phyloP scores from a whole-genome alignment of 768 basidiomycete species.

The Filobasidium floriforme region DNA sequence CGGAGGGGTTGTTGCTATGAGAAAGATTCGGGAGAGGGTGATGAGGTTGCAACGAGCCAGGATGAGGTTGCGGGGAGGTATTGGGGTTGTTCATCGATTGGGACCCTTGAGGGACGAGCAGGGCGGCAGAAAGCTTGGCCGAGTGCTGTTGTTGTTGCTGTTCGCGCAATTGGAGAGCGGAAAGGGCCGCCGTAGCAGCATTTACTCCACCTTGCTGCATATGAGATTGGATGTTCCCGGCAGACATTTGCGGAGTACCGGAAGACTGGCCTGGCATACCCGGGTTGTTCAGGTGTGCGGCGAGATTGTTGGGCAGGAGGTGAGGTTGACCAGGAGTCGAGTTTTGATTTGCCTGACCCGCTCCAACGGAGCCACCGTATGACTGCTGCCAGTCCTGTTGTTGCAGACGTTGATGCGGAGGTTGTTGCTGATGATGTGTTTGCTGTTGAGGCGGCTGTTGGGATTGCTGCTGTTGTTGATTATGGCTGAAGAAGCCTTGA shows the following conservation, averaged over 20 bases:
- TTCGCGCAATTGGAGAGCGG: conserved; percentile 25
- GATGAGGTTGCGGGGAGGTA: conserved; percentile 5
- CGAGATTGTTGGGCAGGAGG: conserved; percentile 34
- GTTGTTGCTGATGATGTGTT: conserved; percentile 12
- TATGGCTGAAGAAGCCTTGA: conserved; percentile 9
- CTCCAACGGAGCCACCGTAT: conserved; percentile 3
- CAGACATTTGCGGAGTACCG: conserved; percentile 4
- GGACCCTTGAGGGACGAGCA: background rate
- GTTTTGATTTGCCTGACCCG: conserved; percentile 7
- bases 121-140: conserved; percentile 3
- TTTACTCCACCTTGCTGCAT: background rate
- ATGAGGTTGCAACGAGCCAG: background rate
- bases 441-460: conserved; percentile 7
- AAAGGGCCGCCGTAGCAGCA: conserved; percentile 27
- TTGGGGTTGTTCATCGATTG: conserved; percentile 10
- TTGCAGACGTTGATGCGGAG: conserved; percentile 12
- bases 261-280: conserved; percentile 22
- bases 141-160: conserved; percentile 19
- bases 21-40: conserved; percentile 4
- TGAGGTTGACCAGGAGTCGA: conserved; percentile 22
- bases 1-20: conserved; percentile 20
- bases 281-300: conserved; percentile 45
- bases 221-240: conserved; percentile 1
- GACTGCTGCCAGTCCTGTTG: conserved; percentile 13
- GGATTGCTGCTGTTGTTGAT: conserved; percentile 1